These are phyloP conservation scores for Chytriomyces confervae DNA, from an alignment of 192 early-diverging fungal species.

Conservation along the genomic window DNA sequence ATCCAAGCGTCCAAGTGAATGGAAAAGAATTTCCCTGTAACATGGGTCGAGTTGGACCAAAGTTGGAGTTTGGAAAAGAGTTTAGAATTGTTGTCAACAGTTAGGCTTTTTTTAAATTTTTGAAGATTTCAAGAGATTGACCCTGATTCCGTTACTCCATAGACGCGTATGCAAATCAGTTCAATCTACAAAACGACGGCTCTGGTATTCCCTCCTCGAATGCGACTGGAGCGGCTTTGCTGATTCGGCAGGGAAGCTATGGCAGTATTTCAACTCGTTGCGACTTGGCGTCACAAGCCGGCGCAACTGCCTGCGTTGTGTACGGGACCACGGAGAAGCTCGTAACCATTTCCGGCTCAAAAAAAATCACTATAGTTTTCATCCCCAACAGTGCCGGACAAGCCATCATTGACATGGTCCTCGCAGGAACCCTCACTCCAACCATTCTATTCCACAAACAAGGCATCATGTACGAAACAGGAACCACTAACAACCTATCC, in stretches of 20 bases:
- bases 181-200: conserved; percentile 8
- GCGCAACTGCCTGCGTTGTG: conserved; percentile 15
- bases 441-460: neutral
- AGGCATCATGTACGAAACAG: neutral
- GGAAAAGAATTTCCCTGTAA: conserved; percentile 13
- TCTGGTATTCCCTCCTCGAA: neutral
- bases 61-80: neutral
- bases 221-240: neutral
- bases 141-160: neutral
- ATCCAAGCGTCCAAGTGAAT: conserved; percentile 16
- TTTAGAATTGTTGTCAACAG: conserved; percentile 33
- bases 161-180: neutral
- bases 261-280: neutral
- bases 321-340: neutral
- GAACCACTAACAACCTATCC: conserved; percentile 65
- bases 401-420: conserved; percentile 1
- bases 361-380: neutral
- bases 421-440: neutral
- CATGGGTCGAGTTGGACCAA: too few species aligned
- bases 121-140: neutral
- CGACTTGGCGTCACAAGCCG: neutral
- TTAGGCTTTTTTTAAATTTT: neutral
- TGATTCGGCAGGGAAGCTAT: neutral
- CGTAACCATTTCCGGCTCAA: neutral
- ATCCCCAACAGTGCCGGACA: neutral